Evolutionary conservation across 345 rosid genomes (phyloP).

Genomic region (Balakata baccata): DNA sequence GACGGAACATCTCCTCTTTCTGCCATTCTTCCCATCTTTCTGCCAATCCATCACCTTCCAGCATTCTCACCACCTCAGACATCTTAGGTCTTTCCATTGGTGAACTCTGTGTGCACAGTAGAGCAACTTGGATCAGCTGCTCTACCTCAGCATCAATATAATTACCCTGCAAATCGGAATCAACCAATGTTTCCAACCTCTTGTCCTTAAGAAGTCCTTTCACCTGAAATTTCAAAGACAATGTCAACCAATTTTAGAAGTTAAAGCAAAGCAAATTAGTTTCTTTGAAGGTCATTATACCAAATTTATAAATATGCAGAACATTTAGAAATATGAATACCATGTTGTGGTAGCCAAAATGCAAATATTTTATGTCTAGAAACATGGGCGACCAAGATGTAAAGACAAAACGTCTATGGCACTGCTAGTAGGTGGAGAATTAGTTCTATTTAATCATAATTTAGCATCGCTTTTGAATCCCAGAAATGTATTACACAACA

Average conservation of each 20-base stretch:
- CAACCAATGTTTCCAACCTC: conserved; percentile 71
- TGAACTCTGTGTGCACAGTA: conserved; percentile 72
- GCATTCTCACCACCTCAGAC: conserved; percentile 93
- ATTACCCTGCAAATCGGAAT: conserved; percentile 53
- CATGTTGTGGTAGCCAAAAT: background rate
- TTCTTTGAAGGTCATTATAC: too few relatives aligned
- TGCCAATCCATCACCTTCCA: conserved; percentile 88
- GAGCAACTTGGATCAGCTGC: conserved; percentile 79
- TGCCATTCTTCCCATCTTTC: conserved; percentile 98
- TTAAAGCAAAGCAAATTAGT: background rate
- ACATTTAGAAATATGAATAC: background rate
- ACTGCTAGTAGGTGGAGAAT: background rate
- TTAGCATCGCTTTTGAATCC: background rate
- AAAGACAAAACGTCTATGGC: background rate
- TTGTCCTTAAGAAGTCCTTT: conserved; percentile 85
- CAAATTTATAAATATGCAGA: background rate
- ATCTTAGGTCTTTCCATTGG: conserved; percentile 85
- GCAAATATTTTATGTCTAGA: background rate
- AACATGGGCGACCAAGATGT: background rate
- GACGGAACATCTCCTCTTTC: conserved; percentile 67
- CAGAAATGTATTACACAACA: background rate
- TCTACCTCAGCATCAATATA: conserved; percentile 67
- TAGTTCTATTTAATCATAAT: background rate
- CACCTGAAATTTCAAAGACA: conserved; percentile 49
- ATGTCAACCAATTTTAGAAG: background rate